Base-by-base conservation (phyloP, 75 land plant genomes). In the Gnetum montanum region DNA sequence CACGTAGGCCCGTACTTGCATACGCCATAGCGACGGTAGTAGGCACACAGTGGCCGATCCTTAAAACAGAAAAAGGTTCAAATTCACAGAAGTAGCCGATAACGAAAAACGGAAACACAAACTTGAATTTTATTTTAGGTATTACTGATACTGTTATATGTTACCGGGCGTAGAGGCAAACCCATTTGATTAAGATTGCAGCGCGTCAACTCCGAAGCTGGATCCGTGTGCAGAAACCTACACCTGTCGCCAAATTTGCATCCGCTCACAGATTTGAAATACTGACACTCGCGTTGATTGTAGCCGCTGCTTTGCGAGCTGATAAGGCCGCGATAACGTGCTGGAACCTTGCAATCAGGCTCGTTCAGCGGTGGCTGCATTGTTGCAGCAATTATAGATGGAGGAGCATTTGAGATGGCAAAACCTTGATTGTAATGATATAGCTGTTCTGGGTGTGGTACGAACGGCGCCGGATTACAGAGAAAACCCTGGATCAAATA, bases 1-100 rank as follows among this genome's bases (percentile, higher is more conserved):
- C 93, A 88, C 6, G 82, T 70, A 10, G 93, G 93, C 29, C 93
- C 93, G 45, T 66, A 88, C 54, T 88, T 88, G 79, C 93, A 88
- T 10, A 88, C 68, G 2, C 85, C 90, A 55, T 66, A 72, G 22
- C 79, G 85, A 10, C 63, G 67, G 59, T 81, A 88, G 54, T 74
- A 61, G 6, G 71, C 28, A 46, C 93, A 88, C 6, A 73, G 47
- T 29, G 63, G 73, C 41, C 74, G 78, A 49, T 64, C 86, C 95
- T 90, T 18, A 27, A 15, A 23, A 52, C 34, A 23, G 22, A 13
- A 52, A 52, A 8, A 41, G 34, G 34, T 31, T 20, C 33, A 33
- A 52, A 22, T 18, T 6, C 34, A 26, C n/a, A 4, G n/a, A 4
- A 52, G 34, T 15, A 18, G 20, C 29, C 31, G 4, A 5, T 31